phyloP scores from a whole-genome alignment of 2,329 filamentous ascomycete species.

The Dactylonectria macrodidyma region DNA sequence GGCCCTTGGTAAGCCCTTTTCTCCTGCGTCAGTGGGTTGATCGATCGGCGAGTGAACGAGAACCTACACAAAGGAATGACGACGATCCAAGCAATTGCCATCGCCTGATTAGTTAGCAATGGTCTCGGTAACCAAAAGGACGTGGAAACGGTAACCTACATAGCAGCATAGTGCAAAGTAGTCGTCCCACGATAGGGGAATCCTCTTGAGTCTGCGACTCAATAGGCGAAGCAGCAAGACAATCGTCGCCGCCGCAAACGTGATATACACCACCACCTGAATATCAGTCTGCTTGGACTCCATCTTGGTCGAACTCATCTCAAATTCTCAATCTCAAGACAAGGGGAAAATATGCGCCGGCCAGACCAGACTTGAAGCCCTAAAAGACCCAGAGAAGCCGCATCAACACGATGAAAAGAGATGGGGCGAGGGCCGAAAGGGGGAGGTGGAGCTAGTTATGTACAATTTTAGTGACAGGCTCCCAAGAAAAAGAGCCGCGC shows the following conservation, averaged over 20 bases:
- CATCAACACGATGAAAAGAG: neutral
- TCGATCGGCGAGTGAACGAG: neutral
- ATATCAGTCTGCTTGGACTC: constrained; percentile 38
- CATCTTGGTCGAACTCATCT: neutral
- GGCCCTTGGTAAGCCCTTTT: constrained; percentile 35
- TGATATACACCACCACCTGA: constrained; percentile 35
- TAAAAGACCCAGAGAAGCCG: neutral
- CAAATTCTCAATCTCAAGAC: neutral
- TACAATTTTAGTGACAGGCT: neutral
- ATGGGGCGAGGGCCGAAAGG: neutral
- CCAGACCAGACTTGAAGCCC: neutral
- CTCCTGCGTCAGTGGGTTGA: constrained; percentile 5
- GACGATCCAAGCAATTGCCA: constrained; percentile 36
- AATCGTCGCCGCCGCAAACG: constrained; percentile 33
- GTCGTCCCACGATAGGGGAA: constrained; percentile 40
- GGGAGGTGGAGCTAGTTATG: neutral
- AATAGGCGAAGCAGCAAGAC: constrained; percentile 30
- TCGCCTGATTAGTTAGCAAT: constrained; percentile 19
- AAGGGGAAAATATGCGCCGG: neutral
- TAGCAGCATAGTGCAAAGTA: constrained; percentile 39
- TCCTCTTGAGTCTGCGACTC: constrained; percentile 37
- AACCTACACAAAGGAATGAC: constrained; percentile 36
- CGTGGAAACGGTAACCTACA: constrained; percentile 9
- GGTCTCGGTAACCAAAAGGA: neutral
- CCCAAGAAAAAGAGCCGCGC: neutral